A percentile compares a stretch with the other conserved stretches of the same genome.
phyloP scores from a whole-genome alignment of 2,329 filamentous ascomycete genomes.

The Dryadomyces quercivorus region DNA sequence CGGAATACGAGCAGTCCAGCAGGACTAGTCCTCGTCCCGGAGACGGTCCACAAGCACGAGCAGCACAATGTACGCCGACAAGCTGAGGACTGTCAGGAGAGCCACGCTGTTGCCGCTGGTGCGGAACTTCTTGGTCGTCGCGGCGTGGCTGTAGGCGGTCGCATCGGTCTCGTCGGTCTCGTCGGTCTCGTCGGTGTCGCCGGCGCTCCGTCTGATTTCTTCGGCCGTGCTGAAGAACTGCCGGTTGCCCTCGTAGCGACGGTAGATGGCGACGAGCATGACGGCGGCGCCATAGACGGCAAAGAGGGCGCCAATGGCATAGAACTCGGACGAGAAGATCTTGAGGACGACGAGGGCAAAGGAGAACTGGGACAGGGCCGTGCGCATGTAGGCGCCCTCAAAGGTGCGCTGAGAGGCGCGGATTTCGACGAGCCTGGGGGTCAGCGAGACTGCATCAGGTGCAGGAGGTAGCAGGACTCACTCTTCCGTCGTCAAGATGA shows the following conservation, averaged over 20 bases:
- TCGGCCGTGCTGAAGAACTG: slow-evolving; percentile 70
- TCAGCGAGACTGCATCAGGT: neutral
- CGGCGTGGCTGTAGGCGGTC: slow-evolving; percentile 16
- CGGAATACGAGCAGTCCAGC: no score
- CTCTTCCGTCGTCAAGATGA: slow-evolving; percentile 71
- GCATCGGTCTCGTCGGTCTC: slow-evolving; percentile 5
- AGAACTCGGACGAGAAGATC: slow-evolving; percentile 95
- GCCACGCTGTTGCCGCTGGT: slow-evolving; percentile 53
- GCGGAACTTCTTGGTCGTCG: slow-evolving; percentile 43
- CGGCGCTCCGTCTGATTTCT: slow-evolving; percentile 17
- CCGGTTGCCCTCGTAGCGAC: slow-evolving; percentile 80
- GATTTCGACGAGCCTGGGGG: slow-evolving; percentile 66
- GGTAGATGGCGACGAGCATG: slow-evolving; percentile 69
- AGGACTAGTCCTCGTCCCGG: slow-evolving; percentile 6
- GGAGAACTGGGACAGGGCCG: slow-evolving; percentile 85
- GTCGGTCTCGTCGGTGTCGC: slow-evolving; percentile 6
- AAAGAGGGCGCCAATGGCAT: slow-evolving; percentile 90
- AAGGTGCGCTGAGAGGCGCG: slow-evolving; percentile 93
- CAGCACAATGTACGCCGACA: slow-evolving; percentile 44
- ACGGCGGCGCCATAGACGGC: slow-evolving; percentile 83
- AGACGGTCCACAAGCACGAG: slow-evolving; percentile 29
- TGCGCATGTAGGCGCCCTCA: slow-evolving; percentile 92
- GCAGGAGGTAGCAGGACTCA: slow-evolving; percentile 27
- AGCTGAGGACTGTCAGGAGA: slow-evolving; percentile 41
- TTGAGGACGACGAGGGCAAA: slow-evolving; percentile 91